Percentiles rank a stretch among this genome's conserved stretches.
Evolutionary conservation across 163 green algal species (phyloP).

Genomic region (Volvox carteri): DNA sequence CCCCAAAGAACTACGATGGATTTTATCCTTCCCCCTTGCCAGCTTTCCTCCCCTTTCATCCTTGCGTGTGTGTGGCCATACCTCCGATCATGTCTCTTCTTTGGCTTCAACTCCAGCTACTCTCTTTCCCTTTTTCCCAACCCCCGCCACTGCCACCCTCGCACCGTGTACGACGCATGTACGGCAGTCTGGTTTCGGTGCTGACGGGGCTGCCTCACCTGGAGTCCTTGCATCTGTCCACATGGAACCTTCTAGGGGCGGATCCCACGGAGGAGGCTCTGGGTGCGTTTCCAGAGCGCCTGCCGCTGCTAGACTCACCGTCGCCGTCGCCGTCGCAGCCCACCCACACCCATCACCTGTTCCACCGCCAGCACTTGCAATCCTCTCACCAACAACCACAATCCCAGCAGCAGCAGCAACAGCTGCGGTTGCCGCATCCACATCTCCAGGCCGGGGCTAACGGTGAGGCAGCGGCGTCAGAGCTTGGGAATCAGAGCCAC

Average conservation of each 20-base stretch:
- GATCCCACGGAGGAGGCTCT: slow-evolving; percentile 3
- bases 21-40: too few species aligned
- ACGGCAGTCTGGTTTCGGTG: slow-evolving; percentile 3
- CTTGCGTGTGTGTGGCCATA: too few species aligned
- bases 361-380: neutral
- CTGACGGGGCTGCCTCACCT: slow-evolving; percentile 15
- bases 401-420: neutral
- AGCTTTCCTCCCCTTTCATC: too few species aligned
- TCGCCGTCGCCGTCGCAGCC: neutral
- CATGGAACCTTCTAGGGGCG: slow-evolving; percentile 22
- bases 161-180: too few species aligned
- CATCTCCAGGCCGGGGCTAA: neutral
- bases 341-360: too few species aligned
- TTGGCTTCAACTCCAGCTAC: too few species aligned
- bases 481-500: neutral
- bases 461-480: neutral
- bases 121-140: too few species aligned
- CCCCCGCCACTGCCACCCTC: too few species aligned
- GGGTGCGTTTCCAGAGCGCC: neutral
- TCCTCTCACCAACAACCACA: neutral
- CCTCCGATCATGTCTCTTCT: too few species aligned
- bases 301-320: neutral
- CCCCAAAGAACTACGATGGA: too few species aligned
- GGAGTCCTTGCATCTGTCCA: slow-evolving; percentile 35
- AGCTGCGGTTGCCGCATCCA: too few species aligned